These are phyloP conservation scores for Bolboschoenoplectus hybrid DNA, from an alignment of 202 grass and related monocot genomes.

Conservation along the genomic window DNA sequence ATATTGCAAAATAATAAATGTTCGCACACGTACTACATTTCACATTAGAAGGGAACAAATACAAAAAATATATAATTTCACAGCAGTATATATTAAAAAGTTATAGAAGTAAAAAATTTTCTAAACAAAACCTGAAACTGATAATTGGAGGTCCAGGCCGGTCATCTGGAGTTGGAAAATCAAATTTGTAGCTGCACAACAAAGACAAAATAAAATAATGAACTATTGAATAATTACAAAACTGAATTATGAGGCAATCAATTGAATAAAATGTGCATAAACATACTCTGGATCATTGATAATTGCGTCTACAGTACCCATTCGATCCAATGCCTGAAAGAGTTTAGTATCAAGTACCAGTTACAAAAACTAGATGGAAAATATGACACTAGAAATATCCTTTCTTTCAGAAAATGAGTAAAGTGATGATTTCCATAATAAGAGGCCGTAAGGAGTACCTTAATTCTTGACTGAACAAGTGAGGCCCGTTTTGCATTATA, in stretches of 20 bases:
- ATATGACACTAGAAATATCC: constrained; percentile 2
- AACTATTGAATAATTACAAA: constrained; percentile 16
- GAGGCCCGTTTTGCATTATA: constrained; percentile 99
- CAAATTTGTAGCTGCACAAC: constrained; percentile 94
- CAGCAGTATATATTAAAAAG: not conserved
- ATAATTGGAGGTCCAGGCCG: constrained; percentile 91
- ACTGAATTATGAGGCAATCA: constrained; percentile 15
- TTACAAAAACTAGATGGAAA: constrained; percentile 7
- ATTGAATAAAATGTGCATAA: not conserved
- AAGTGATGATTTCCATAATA: constrained; percentile 21
- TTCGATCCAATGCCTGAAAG: constrained; percentile 83
- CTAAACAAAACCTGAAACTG: constrained; percentile 84
- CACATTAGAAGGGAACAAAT: not conserved
- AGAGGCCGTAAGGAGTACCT: constrained; percentile 53
- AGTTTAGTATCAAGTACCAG: constrained; percentile 31
- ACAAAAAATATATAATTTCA: not conserved
- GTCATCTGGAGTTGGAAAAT: constrained; percentile 95
- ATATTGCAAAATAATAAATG: not conserved
- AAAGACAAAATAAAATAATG: not conserved
- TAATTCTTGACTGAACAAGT: constrained; percentile 99
- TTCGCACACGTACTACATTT: not conserved
- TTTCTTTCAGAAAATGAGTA: constrained; percentile 28
- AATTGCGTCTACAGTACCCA: constrained; percentile 89
- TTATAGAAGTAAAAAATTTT: not conserved
- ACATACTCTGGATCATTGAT: constrained; percentile 97